Evolutionary conservation across 352 stramenopile genomes (phyloP).

Genomic region (Pythium insidiosum): DNA sequence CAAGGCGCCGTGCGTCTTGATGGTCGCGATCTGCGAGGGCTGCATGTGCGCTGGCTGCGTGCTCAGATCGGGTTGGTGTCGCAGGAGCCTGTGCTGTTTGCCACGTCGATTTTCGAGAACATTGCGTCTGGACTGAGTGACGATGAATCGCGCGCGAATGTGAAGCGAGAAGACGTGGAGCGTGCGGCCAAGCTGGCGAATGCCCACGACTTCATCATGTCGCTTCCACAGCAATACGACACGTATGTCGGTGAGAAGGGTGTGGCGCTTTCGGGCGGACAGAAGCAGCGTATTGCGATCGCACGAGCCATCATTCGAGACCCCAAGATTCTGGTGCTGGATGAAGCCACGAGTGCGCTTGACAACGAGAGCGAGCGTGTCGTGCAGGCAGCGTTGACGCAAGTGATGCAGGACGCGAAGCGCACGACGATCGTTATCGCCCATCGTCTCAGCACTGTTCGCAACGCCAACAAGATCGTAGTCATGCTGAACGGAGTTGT

Average conservation of each 20-base stretch:
- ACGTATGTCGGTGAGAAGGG: conserved; percentile 56
- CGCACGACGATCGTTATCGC: conserved; percentile 51
- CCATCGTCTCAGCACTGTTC: conserved; percentile 31
- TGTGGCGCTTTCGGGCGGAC: conserved; percentile 29
- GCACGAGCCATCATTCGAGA: conserved; percentile 37
- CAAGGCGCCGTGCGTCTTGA: conserved; percentile 60
- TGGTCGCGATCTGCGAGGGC: conserved; percentile 37
- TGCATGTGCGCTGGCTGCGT: conserved; percentile 34
- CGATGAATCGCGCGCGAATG: conserved; percentile 21
- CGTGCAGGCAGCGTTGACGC: conserved; percentile 23
- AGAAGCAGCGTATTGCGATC: conserved; percentile 49
- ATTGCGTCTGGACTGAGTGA: conserved; percentile 50
- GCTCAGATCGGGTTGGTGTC: conserved; percentile 30
- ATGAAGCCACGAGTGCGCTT: conserved; percentile 33
- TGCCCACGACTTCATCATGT: conserved; percentile 86
- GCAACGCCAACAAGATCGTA: conserved; percentile 28
- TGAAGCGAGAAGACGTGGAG: conserved; percentile 67
- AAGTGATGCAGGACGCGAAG: conserved; percentile 16
- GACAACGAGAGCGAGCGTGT: conserved; percentile 24
- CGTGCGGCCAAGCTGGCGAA: conserved; percentile 84
- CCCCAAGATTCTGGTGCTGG: conserved; percentile 26
- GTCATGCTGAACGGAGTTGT: conserved; percentile 20
- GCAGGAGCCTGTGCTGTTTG: conserved; percentile 74
- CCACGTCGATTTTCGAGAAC: conserved; percentile 68
- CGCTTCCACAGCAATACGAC: conserved; percentile 84